Percentiles rank a stretch among this genome's conserved stretches.
phyloP scores from a whole-genome alignment of 495 filamentous ascomycete species.

The Aspergillus indologenus region DNA sequence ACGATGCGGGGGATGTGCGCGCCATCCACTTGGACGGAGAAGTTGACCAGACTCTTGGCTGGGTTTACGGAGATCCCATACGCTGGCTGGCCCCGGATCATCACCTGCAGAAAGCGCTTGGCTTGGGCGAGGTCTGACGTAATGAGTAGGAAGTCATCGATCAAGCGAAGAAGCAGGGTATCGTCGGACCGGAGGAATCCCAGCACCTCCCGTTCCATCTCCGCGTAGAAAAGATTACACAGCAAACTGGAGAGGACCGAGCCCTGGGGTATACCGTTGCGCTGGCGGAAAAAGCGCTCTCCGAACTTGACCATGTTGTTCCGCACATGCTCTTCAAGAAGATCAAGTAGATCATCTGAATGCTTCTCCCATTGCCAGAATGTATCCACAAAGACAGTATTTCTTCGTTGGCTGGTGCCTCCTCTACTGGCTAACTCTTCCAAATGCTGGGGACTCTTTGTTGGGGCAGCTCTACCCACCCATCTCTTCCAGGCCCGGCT shows the following conservation, averaged over 20 bases:
- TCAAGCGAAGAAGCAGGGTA: conserved; percentile 71
- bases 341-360: conserved; percentile 57
- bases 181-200: conserved; percentile 59
- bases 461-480: conserved; percentile 54
- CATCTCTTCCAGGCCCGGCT: conserved; percentile 61
- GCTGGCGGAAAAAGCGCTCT: conserved; percentile 86
- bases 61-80: conserved; percentile 80
- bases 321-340: conserved; percentile 73
- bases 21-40: conserved; percentile 60
- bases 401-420: conserved; percentile 41
- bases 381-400: conserved; percentile 73
- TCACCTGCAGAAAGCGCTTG: conserved; percentile 65
- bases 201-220: conserved; percentile 69
- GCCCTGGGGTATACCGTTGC: conserved; percentile 87
- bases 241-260: conserved; percentile 80
- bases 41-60: conserved; percentile 82
- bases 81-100: conserved; percentile 72
- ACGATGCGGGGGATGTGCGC: conserved; percentile 49
- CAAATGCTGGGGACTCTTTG: conserved; percentile 51
- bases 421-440: conserved; percentile 50
- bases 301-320: conserved; percentile 85
- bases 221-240: conserved; percentile 92
- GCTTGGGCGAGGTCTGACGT: conserved; percentile 66
- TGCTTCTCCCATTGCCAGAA: conserved; percentile 50
- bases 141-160: conserved; percentile 91